Evolutionary conservation across 495 filamentous ascomycete species (phyloP), one percentile per base, ranked within the genome.

Genomic region (Amorphotheca resinae): DNA sequence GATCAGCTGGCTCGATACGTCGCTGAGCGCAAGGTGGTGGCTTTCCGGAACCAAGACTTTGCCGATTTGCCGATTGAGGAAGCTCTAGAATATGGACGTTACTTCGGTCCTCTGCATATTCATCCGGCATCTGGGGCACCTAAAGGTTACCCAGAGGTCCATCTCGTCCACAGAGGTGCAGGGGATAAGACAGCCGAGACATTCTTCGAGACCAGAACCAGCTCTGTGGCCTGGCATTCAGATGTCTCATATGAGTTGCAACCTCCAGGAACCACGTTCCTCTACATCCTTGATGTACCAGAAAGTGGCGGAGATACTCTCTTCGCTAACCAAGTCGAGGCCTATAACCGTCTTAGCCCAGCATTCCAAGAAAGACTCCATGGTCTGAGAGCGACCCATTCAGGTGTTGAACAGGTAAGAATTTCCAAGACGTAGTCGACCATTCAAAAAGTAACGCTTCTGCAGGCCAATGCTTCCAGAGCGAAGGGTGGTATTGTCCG

Each of bases 91-190:
- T 84, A 76, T 48, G 81, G 77, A 25, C 65, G 66, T 7, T 85
- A 91, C 58, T 93, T 89, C 59, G 84, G 85, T 21, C 76, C 80
- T 22, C 79, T 80, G 49, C 83, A 93, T 63, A 86, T 91, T 56
- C 83, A 91, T 54, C 85, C 82, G 2, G 81, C 82, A 3, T 79
- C 72, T 9, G 83, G 84, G 18, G 68, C 78, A 1, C 84, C 84
- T 0, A 65, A 73, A 45, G 79, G 76, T 9, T 73, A 72, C 55
- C 82, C 84, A 7, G 80, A 88, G 47, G 62, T 91, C 40, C 84
- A 89, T 56, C 64, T 89, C 3, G 85, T 88, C 4, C 80, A 88
- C 56, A 76, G 83, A 11, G 76, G 76, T 20, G 80, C 74, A 0
- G 76, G 74, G 12, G 77, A 80, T 45, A 70, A 70, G 31, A 67